A percentile compares a stretch with the other conserved stretches of the same genome.
These are phyloP conservation scores for Paramecium tetraurelia DNA, from an alignment of 73 alveolate species.

Conservation along the genomic window DNA sequence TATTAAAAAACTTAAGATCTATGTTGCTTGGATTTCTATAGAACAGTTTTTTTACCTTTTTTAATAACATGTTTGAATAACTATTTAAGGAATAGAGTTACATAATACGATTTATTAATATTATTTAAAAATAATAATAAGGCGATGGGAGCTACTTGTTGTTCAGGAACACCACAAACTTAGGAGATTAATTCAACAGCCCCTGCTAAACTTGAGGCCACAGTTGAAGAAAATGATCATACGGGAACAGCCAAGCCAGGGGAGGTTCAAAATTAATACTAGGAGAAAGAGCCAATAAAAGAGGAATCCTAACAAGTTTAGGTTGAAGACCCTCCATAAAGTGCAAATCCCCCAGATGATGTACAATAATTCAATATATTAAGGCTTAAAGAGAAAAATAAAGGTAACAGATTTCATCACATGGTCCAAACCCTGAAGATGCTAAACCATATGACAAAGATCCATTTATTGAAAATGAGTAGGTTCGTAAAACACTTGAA, in stretches of 20 bases:
- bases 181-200: not conserved
- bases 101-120: not conserved
- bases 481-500: slow-evolving; percentile 48
- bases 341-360: not conserved
- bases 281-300: not conserved
- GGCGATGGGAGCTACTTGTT: slow-evolving; percentile 15
- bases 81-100: not conserved
- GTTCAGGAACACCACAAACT: not conserved
- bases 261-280: not conserved
- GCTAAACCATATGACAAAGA: slow-evolving; percentile 54
- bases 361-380: not conserved
- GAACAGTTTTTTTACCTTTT: not conserved
- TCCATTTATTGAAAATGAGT: slow-evolving; percentile 25
- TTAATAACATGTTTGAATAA: not conserved
- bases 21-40: not conserved
- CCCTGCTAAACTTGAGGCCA: not conserved
- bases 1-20: not conserved
- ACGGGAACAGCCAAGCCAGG: not conserved
- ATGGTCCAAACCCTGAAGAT: slow-evolving; percentile 49
- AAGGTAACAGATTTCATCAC: not conserved
- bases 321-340: not conserved
- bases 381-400: slow-evolving; percentile 3
- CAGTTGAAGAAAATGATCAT: not conserved
- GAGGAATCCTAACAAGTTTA: not conserved
- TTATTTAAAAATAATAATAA: not conserved